Conservation (phyloP, 2,329 filamentous ascomycete species). For the Elsinoe ampelina region DNA sequence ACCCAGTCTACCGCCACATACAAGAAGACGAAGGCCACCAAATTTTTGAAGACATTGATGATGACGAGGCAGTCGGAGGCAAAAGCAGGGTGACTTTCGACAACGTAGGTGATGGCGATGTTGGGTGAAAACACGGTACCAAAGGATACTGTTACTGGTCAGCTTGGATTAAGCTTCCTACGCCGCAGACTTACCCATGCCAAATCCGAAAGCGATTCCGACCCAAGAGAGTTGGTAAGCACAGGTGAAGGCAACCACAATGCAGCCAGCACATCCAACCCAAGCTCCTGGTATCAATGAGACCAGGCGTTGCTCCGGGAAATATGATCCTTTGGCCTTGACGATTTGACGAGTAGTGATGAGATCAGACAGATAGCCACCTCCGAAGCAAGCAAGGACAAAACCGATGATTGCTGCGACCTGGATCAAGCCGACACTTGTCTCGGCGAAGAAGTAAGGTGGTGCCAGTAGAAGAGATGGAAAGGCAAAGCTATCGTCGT, state of each 20-base stretch:
- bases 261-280: background rate
- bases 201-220: background rate
- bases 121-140: background rate
- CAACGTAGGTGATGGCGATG: background rate
- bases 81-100: background rate
- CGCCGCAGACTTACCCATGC: background rate
- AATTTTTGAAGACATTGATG: background rate
- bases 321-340: background rate
- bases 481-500: background rate
- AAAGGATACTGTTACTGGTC: background rate
- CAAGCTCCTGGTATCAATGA: background rate
- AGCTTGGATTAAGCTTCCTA: background rate
- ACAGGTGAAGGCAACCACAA: background rate
- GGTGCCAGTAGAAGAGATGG: background rate
- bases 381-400: background rate
- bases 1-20: slow-evolving; percentile 1
- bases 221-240: background rate
- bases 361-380: background rate
- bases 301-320: background rate
- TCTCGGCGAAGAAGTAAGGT: background rate
- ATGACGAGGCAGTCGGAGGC: background rate
- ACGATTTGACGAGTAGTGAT: background rate
- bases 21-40: background rate
- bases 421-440: background rate
- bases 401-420: background rate